phyloP scores from a whole-genome alignment of 306 rosid genomes.

The Parietaria judaica region DNA sequence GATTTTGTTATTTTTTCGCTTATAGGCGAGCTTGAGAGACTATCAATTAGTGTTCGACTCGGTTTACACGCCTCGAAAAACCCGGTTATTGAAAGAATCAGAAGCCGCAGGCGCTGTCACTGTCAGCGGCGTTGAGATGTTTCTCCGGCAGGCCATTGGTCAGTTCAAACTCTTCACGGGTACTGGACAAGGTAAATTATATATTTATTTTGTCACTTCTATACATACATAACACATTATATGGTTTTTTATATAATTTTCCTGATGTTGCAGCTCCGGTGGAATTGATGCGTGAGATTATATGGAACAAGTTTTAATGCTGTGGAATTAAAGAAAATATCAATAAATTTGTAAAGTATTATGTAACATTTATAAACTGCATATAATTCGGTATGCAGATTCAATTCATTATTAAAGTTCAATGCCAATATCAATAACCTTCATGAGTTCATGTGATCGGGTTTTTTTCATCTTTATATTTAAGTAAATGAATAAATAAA shows the following conservation, averaged over 20 bases:
- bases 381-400: constrained; percentile 2
- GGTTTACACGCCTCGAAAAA: constrained; percentile 37
- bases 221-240: neutral
- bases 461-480: too few relatives aligned
- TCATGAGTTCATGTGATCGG: neutral
- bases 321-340: neutral
- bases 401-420: neutral
- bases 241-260: neutral
- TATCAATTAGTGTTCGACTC: constrained; percentile 37
- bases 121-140: constrained; percentile 45
- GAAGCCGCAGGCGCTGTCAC: constrained; percentile 36
- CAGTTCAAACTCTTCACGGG: constrained; percentile 39
- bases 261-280: constrained; percentile 37
- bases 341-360: neutral
- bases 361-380: neutral
- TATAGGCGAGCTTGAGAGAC: constrained; percentile 30
- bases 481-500: too few relatives aligned
- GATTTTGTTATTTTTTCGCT: neutral
- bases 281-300: constrained; percentile 33
- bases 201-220: neutral
- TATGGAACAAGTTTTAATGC: constrained; percentile 33
- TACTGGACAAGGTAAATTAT: constrained; percentile 13
- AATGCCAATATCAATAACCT: neutral
- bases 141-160: constrained; percentile 37
- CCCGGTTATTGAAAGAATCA: constrained; percentile 37